Percentiles rank a stretch among this genome's conserved stretches.
Conservation (phyloP, 371 early-diverging fungal genomes). For the Amoeboaphelidium protococcarum region DNA sequence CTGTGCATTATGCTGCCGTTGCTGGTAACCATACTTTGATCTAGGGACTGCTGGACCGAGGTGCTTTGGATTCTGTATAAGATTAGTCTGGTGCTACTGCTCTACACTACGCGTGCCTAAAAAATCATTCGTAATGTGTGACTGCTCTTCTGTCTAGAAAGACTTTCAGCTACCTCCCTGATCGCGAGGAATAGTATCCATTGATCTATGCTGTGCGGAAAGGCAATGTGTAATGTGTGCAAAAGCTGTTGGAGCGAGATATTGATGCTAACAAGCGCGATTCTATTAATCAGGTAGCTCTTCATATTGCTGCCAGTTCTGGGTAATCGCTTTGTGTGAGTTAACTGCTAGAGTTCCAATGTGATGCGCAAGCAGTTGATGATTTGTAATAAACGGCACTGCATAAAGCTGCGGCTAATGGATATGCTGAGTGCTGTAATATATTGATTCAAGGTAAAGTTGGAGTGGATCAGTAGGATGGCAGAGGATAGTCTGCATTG, state of each 20-base stretch:
- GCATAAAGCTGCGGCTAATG: background rate
- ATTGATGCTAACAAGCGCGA: background rate
- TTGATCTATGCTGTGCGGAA: background rate
- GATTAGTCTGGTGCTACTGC: background rate
- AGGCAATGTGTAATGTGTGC: background rate
- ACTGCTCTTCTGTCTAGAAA: background rate
- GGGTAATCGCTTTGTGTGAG: background rate
- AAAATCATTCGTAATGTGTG: background rate
- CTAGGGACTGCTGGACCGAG: background rate
- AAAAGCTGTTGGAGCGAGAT: background rate
- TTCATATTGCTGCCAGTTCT: background rate
- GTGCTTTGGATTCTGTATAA: background rate
- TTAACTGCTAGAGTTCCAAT: background rate
- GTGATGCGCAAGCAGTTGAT: background rate
- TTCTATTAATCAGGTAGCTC: background rate
- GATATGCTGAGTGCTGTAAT: background rate
- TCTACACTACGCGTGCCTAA: background rate
- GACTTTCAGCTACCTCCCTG: background rate
- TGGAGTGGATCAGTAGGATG: background rate
- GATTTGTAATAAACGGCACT: background rate
- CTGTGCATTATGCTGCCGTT: background rate
- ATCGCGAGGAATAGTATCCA: background rate
- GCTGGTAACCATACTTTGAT: background rate
- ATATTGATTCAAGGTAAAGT: background rate
- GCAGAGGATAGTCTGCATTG: background rate